phyloP scores from a whole-genome alignment of 225 moss, liverwort and hornwort genomes.

The Antitrichia curtipendula region DNA sequence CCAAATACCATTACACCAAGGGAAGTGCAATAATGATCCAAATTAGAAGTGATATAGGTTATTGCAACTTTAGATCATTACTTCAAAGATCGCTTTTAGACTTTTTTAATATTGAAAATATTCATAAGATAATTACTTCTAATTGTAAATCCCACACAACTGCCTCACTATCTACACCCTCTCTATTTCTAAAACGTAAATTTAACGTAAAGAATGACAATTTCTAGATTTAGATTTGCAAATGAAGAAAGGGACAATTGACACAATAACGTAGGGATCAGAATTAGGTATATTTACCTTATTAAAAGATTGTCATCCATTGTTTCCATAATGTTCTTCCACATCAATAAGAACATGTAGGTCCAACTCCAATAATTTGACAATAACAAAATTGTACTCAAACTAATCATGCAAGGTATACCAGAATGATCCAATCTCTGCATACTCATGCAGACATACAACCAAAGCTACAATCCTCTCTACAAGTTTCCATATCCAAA shows the following conservation, averaged over 20 bases:
- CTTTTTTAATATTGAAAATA: background rate
- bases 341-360: background rate
- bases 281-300: background rate
- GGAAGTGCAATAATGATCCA: background rate
- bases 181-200: background rate
- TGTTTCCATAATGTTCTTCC: background rate
- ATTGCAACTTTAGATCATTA: background rate
- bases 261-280: background rate
- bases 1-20: too few relatives aligned
- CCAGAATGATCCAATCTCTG: background rate
- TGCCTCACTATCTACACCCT: background rate
- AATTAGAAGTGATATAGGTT: background rate
- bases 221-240: background rate
- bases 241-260: background rate
- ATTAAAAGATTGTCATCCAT: background rate
- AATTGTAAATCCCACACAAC: fast-evolving
- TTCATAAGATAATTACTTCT: background rate
- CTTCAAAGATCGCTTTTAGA: background rate
- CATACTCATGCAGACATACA: background rate
- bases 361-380: background rate
- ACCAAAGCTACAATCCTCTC: background rate
- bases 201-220: background rate
- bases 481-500: background rate
- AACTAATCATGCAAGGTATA: fast-evolving
- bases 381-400: background rate